Evolutionary conservation across 2,329 filamentous ascomycete genomes (phyloP), one percentile per base, ranked within the genome.

Genomic region (Endothia cerciana): DNA sequence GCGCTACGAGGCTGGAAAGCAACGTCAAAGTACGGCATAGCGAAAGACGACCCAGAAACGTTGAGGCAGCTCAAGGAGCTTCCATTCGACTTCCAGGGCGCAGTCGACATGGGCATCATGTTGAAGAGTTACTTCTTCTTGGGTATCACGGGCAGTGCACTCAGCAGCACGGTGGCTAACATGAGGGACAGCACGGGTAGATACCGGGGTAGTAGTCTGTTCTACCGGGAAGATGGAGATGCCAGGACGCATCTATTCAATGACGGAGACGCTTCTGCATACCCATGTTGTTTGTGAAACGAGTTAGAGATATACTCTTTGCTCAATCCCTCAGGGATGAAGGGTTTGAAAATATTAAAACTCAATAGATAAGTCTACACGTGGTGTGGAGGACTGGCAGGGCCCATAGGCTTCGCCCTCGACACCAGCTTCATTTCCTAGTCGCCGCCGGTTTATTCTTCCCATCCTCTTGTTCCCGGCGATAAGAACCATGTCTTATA

Each of bases 11-110:
- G 76, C 6, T 78, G 76, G 76, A 70, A 73, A 2, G 75, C 77
- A 3, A 76, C 73, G 6, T 72, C 77, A 65, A 78, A 78, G 63
- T 78, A 74, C 71, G 67, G 63, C 5, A 65, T 78, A 3, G 72
- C 72, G 1, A 49, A 60, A 13, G 59, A 65, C 10, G 71, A 74
- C 59, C 38, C 62, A 8, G 59, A 69, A 0, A 72, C 72, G 0
- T 41, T 72, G 4, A 60, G 64, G 51, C 65, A 61, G 59, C 71
- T 75, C 17, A 69, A 71, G 36, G 65, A 60, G 11, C 57, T 75
- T 11, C 64, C 73, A 3, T 75, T 74, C 60, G 73, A 75, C 63
- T 74, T 74, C 41, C 73, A 74, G 53, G 73, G 73, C 7, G 72
- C 71, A 3, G 69, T 75, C 11, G 73, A 75, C 65, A 69, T 74